Conservation (phyloP, 2,329 filamentous ascomycete genomes). For the Pyrenophora seminiperda region DNA sequence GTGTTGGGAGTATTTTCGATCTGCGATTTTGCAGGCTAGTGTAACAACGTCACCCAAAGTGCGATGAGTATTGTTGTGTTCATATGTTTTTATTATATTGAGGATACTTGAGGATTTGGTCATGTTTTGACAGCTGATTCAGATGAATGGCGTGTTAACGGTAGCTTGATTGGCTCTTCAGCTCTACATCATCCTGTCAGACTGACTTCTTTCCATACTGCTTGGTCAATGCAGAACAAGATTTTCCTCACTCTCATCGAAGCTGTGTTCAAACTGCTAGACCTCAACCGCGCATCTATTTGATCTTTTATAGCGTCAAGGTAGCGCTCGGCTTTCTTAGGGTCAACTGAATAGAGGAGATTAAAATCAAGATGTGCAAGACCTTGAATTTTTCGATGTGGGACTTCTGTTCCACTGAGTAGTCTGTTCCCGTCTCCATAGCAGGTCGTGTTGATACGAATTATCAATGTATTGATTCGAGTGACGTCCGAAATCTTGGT, state of each 20-base stretch:
- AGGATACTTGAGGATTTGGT: too few species aligned
- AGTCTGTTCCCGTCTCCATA: conserved; percentile 7
- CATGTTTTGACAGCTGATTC: too few species aligned
- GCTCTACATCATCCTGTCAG: too few species aligned
- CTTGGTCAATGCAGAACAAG: background rate
- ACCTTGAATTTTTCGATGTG: conserved; percentile 16
- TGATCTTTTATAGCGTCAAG: background rate
- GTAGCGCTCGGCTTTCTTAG: background rate
- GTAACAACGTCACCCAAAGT: too few species aligned
- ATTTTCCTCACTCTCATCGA: background rate
- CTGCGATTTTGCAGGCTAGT: too few species aligned
- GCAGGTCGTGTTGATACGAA: conserved; percentile 13
- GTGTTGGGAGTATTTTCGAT: too few species aligned
- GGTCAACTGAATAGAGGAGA: conserved; percentile 11
- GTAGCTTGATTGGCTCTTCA: too few species aligned
- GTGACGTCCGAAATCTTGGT: background rate
- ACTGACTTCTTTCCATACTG: background rate
- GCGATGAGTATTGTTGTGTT: too few species aligned
- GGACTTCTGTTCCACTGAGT: conserved; percentile 13
- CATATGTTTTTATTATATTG: too few species aligned
- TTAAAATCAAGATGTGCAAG: conserved; percentile 17
- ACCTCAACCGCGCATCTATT: background rate
- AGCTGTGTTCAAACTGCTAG: background rate
- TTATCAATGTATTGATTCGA: conserved; percentile 4
- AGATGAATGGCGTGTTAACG: too few species aligned